Percentiles rank a stretch among this genome's conserved stretches.
phyloP scores from a whole-genome alignment of 106 monocot species.

The Platanthera guangdongensis region DNA sequence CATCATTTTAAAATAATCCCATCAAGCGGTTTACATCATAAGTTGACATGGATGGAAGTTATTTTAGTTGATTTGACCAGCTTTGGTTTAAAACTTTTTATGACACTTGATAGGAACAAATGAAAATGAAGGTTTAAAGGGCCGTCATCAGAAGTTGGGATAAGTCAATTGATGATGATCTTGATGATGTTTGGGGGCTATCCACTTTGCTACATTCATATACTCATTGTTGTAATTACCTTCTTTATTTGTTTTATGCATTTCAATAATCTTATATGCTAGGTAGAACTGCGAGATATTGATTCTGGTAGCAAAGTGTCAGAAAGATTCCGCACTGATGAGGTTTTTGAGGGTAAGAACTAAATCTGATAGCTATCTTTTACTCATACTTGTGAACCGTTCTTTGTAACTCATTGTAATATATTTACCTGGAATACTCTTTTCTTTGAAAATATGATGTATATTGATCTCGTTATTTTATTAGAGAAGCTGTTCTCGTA shows the following conservation, averaged over 20 bases:
- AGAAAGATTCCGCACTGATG: slow-evolving; percentile 90
- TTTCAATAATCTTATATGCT: not conserved
- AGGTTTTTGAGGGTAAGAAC: slow-evolving; percentile 74
- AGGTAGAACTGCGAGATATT: slow-evolving; percentile 94
- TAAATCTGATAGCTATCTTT: slow-evolving; percentile 4
- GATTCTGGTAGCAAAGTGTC: slow-evolving; percentile 82
- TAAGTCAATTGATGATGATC: too few species aligned
- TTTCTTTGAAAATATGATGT: not conserved
- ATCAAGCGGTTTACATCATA: too few species aligned
- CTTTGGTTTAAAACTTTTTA: too few species aligned
- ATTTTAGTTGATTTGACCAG: too few species aligned
- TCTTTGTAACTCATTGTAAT: not conserved
- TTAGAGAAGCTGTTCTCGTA: not conserved
- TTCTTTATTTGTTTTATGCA: not conserved
- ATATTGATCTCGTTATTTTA: not conserved
- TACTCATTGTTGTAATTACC: not conserved
- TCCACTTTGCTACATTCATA: not conserved
- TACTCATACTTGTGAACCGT: not conserved
- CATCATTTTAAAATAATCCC: too few species aligned
- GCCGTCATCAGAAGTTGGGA: too few species aligned
- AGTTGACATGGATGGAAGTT: too few species aligned
- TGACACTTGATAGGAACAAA: too few species aligned
- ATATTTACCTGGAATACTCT: not conserved
- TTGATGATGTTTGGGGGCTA: too few species aligned
- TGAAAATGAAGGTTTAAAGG: too few species aligned